phyloP scores from a whole-genome alignment of 2,329 filamentous ascomycete genomes.

The Colletotrichum horii region DNA sequence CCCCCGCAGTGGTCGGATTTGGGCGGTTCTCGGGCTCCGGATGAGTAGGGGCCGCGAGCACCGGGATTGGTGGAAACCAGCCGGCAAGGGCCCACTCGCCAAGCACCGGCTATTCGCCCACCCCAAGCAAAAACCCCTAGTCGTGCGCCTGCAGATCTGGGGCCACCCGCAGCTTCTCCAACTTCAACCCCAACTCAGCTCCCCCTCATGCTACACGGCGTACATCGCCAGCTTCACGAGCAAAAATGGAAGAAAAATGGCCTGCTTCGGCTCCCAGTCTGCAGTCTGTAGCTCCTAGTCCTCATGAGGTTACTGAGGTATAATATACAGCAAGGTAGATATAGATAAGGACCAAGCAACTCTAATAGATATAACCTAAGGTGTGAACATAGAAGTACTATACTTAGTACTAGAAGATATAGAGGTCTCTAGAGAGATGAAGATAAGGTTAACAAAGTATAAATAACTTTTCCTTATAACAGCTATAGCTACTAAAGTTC shows the following conservation, averaged over 20 bases:
- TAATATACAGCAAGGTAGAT: too few species aligned
- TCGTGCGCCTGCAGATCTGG: not conserved
- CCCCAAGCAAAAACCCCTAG: not conserved
- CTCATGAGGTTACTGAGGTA: too few species aligned
- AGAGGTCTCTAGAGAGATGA: too few species aligned
- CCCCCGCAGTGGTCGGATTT: conserved; percentile 7
- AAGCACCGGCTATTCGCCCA: conserved; percentile 1
- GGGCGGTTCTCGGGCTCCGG: conserved; percentile 21
- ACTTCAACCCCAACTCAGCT: conserved; percentile 4
- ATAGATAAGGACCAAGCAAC: too few species aligned
- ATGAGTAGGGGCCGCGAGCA: conserved; percentile 4
- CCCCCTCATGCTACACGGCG: not conserved
- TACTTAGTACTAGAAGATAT: too few species aligned
- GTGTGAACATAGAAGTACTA: too few species aligned
- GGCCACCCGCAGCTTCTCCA: not conserved
- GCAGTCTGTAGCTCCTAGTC: not conserved
- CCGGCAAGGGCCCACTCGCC: not conserved
- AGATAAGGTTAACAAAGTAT: too few species aligned
- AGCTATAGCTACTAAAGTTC: too few species aligned
- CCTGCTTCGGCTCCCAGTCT: not conserved
- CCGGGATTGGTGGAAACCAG: conserved; percentile 9
- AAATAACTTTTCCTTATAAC: too few species aligned
- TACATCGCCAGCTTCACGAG: conserved; percentile 11
- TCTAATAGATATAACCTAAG: too few species aligned
- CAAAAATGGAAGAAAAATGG: not conserved